Conservation (phyloP, 768 basidiomycete species). For the Cyclocybe cylindracea region DNA sequence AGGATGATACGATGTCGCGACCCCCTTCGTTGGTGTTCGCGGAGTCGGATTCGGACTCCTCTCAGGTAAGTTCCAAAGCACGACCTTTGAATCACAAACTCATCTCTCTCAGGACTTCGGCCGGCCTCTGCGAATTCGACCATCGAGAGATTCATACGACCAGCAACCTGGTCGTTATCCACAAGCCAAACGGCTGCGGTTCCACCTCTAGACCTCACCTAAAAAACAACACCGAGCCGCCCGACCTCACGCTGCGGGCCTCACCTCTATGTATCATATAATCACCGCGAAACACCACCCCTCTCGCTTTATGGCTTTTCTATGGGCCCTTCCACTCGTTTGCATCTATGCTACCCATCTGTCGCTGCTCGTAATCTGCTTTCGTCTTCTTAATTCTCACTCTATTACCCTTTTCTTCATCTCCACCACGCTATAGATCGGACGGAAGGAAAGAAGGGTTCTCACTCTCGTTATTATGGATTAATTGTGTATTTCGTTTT, state of each 20-base stretch:
- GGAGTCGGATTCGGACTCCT: slow-evolving; percentile 24
- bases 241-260: background rate
- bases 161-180: background rate
- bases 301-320: background rate
- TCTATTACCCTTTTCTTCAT: slow-evolving; percentile 2
- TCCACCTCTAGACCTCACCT: too few relatives aligned
- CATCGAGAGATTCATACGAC: slow-evolving; percentile 10
- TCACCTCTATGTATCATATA: too few relatives aligned
- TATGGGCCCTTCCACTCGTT: background rate
- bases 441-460: slow-evolving; percentile 8
- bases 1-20: slow-evolving; percentile 12
- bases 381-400: background rate
- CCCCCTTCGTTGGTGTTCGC: slow-evolving; percentile 14
- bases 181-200: background rate
- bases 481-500: background rate
- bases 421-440: slow-evolving; percentile 4
- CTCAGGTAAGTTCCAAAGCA: slow-evolving; percentile 13
- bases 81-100: background rate
- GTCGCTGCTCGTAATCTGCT: background rate
- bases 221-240: background rate
- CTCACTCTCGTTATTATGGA: slow-evolving; percentile 6
- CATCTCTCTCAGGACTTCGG: slow-evolving; percentile 12
- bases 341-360: background rate
- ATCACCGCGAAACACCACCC: background rate
- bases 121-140: slow-evolving; percentile 13